Evolutionary conservation across 805 yeast species (phyloP).

Genomic region (Starmerella powellii): DNA sequence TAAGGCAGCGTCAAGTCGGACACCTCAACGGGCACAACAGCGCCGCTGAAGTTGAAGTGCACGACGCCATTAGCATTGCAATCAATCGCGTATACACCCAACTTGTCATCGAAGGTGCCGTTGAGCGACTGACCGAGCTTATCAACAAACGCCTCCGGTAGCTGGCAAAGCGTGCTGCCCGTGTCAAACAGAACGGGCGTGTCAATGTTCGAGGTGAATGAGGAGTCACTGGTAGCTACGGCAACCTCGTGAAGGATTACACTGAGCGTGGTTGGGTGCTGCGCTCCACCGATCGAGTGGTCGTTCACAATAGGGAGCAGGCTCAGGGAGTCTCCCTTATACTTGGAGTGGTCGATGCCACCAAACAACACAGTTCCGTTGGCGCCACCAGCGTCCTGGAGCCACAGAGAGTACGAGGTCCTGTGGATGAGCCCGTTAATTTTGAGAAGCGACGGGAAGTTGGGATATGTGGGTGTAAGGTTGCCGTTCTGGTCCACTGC

Average conservation of each 20-base stretch:
- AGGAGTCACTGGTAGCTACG: neutral
- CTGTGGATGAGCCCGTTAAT: slow-evolving; percentile 32
- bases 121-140: slow-evolving; percentile 27
- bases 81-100: slow-evolving; percentile 7
- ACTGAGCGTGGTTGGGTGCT: slow-evolving; percentile 10
- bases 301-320: slow-evolving; percentile 26
- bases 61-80: slow-evolving; percentile 7
- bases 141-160: slow-evolving; percentile 7
- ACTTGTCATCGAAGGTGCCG: slow-evolving; percentile 31
- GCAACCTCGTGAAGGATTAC: slow-evolving; percentile 9
- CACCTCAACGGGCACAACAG: slow-evolving; percentile 1
- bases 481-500: slow-evolving; percentile 5
- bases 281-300: neutral
- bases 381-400: slow-evolving; percentile 26
- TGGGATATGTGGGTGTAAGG: slow-evolving; percentile 20
- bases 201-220: neutral
- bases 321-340: slow-evolving; percentile 28
- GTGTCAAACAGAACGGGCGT: slow-evolving; percentile 16
- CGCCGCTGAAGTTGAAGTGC: slow-evolving; percentile 16
- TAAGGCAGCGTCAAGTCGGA: neutral
- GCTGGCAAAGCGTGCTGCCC: slow-evolving; percentile 10
- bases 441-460: slow-evolving; percentile 28
- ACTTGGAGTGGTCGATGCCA: slow-evolving; percentile 34
- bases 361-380: slow-evolving; percentile 34
- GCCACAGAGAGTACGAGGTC: slow-evolving; percentile 36